Percentiles rank a stretch among this genome's conserved stretches.
Conservation (phyloP, 2,329 filamentous ascomycete genomes). For the Westerdykella sp. region DNA sequence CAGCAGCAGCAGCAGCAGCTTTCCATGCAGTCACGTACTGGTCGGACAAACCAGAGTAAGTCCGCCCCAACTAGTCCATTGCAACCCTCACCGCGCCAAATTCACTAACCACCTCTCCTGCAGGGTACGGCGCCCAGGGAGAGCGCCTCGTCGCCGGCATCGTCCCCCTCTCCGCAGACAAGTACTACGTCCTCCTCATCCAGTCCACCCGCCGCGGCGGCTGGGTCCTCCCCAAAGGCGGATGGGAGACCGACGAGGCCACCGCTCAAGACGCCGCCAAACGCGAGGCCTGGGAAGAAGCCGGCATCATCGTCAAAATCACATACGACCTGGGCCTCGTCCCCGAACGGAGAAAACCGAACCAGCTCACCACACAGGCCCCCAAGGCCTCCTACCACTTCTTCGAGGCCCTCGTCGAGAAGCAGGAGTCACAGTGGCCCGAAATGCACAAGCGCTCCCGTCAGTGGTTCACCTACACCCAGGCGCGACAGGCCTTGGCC, state of each 20-base stretch:
- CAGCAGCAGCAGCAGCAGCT: conserved; percentile 25
- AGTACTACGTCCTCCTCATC: conserved; percentile 83
- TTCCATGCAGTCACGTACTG: conserved; percentile 61
- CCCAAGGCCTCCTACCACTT: conserved; percentile 76
- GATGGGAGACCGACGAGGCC: conserved; percentile 92
- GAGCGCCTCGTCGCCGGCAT: conserved; percentile 93
- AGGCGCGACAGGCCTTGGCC: conserved; percentile 72
- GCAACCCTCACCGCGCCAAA: background rate
- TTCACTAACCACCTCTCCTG: conserved; percentile 15
- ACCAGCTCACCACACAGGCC: conserved; percentile 50
- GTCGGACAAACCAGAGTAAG: conserved; percentile 76
- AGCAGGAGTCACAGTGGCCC: conserved; percentile 83
- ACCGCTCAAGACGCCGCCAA: conserved; percentile 75
- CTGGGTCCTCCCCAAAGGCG: conserved; percentile 96
- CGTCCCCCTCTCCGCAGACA: conserved; percentile 81
- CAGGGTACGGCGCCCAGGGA: conserved; percentile 87
- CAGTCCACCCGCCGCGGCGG: conserved; percentile 85
- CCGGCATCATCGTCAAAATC: conserved; percentile 80
- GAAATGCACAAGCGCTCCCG: conserved; percentile 87
- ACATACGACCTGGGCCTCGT: conserved; percentile 83
- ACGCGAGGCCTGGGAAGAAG: conserved; percentile 97
- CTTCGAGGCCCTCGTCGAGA: conserved; percentile 80
- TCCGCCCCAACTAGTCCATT: conserved; percentile 27
- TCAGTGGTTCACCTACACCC: conserved; percentile 79
- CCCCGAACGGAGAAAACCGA: conserved; percentile 63